phyloP scores from a whole-genome alignment of 129 eudicot species.

The Pittosporum tobira region DNA sequence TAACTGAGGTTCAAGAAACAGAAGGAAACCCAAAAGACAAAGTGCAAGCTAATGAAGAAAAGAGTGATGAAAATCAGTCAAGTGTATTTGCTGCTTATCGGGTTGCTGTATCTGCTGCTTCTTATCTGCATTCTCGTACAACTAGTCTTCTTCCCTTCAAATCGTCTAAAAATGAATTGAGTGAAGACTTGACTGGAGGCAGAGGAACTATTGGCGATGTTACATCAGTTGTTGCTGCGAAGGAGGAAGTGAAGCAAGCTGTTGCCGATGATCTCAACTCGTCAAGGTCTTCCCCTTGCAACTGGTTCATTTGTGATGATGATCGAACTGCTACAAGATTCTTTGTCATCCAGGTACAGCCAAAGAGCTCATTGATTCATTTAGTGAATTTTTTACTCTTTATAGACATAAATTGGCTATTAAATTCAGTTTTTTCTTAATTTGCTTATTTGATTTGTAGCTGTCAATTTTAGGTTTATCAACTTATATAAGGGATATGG shows the following conservation, averaged over 20 bases:
- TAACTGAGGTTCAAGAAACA: conserved; percentile 2
- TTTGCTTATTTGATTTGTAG: background rate
- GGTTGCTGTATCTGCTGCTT: conserved; percentile 91
- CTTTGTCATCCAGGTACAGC: conserved; percentile 70
- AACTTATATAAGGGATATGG: background rate
- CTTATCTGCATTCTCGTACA: conserved; percentile 71
- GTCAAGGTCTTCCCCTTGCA: conserved; percentile 68
- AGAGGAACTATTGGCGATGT: conserved; percentile 17
- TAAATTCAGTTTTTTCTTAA: too few relatives aligned
- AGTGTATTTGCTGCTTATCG: conserved; percentile 65
- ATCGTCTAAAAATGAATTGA: conserved; percentile 25
- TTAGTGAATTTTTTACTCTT: background rate
- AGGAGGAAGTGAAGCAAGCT: conserved; percentile 97
- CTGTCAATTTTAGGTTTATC: background rate
- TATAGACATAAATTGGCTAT: background rate
- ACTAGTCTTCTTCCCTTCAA: conserved; percentile 52
- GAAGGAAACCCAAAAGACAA: conserved; percentile 17
- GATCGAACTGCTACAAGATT: conserved; percentile 58
- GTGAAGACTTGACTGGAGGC: conserved; percentile 13
- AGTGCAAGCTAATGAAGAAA: conserved; percentile 16
- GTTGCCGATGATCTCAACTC: conserved; percentile 94
- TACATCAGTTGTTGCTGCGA: conserved; percentile 91
- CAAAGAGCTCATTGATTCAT: background rate
- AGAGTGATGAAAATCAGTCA: conserved; percentile 23
- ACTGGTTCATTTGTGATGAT: conserved; percentile 87